Base-by-base conservation (phyloP, 495 filamentous ascomycete species). In the Bathelium albidoporum region DNA sequence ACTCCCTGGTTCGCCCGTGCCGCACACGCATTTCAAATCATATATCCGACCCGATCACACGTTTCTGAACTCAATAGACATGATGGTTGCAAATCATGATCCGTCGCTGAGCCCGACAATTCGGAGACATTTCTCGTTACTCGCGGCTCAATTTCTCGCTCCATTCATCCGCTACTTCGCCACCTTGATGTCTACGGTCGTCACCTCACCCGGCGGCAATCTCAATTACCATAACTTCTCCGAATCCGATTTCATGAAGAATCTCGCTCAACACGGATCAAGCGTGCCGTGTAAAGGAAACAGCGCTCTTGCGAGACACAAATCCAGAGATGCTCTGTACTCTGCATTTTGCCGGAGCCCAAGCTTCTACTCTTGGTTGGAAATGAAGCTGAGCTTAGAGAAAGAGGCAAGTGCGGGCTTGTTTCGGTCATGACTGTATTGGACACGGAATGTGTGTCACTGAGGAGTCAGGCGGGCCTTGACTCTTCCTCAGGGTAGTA, bases 361-460 rank as follows among this genome's bases (percentile, higher is more conserved):
- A 4, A 73, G 70, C 55, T 74, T 74, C 55, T 73, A 70, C 59
- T 69, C 69, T 3, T 74, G 72, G 72, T 58, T 74, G 12, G 71
- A 74, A 59, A 73, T 73, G 71, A 74, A 74, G 59, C 49, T 73
- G 18, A 66, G 66, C 32, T 59, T 74, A 24, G 72, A 74, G 60
- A 70, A 70, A 41, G 72, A 73, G 66, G 72, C 72, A 2, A 66
- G 62, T 18, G 72, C 66, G 12, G 72, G 72, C 24, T 29, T 62
- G 9, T 31, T 62, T 12, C 36, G 60, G 18, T 43, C 59, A 60
- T 55, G 24, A 55, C 43, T 20, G 3, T 49, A 14, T 18, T 49
- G 3, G 9, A 14, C 36, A 7, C 16, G 36, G 36, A 7, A n/a
- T n/a, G n/a, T n/a, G n/a, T n/a, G n/a, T n/a, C n/a, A n/a, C n/a